A percentile compares a stretch with the other conserved stretches of the same genome.
Evolutionary conservation across 495 filamentous ascomycete species (phyloP).

Genomic region (Entonaema liquescens): DNA sequence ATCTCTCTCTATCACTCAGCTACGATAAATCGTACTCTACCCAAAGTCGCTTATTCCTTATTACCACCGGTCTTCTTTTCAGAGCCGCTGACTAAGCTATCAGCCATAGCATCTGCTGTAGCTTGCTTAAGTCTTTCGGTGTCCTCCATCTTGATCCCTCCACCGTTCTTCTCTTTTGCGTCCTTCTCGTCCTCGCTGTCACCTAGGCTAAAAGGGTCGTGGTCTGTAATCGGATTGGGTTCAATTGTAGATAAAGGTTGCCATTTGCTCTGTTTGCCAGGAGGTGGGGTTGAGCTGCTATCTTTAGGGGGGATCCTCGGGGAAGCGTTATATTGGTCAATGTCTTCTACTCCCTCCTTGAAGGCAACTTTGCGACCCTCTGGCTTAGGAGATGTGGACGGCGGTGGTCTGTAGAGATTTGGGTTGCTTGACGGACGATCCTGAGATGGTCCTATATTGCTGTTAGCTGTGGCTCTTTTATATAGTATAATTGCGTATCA

Average conservation of each 20-base stretch:
- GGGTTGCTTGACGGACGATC: constrained; percentile 61
- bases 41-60: too few species aligned
- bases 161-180: constrained; percentile 66
- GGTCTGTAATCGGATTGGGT: constrained; percentile 85
- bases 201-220: constrained; percentile 95
- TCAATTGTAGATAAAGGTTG: constrained; percentile 90
- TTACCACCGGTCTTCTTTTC: constrained; percentile 35
- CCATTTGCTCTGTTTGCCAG: constrained; percentile 88
- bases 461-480: constrained; percentile 24
- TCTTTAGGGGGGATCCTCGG: constrained; percentile 58
- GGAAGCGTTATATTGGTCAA: constrained; percentile 75
- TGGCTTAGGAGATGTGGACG: constrained; percentile 65
- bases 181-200: constrained; percentile 96
- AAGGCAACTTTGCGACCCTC: constrained; percentile 81
- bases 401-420: constrained; percentile 78
- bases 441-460: constrained; percentile 35
- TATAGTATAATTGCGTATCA: constrained; percentile 47
- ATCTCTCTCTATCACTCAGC: constrained; percentile 2
- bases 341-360: constrained; percentile 77
- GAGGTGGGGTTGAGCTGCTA: constrained; percentile 38
- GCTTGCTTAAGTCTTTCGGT: constrained; percentile 74
- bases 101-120: constrained; percentile 71
- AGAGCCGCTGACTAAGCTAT: constrained; percentile 54
- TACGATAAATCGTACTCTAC: neutral
- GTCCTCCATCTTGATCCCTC: constrained; percentile 68